Conservation (phyloP, 306 rosid species). For the Pyrus bretschneideri region DNA sequence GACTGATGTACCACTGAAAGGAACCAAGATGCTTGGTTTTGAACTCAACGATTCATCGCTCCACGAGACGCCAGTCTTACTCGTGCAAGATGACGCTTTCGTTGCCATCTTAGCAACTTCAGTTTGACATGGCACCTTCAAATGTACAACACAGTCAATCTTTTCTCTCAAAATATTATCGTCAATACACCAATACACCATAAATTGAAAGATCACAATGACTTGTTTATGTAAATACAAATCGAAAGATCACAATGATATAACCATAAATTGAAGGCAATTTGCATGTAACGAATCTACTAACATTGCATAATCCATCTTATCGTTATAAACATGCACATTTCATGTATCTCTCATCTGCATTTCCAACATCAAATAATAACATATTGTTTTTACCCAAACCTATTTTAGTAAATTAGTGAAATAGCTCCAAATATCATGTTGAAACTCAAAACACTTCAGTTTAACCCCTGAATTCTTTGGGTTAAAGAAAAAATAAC, state of each 20-base stretch:
- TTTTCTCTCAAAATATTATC: background rate
- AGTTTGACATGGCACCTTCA: slow-evolving; percentile 50
- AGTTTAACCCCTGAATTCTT: background rate
- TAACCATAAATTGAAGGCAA: background rate
- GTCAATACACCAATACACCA: background rate
- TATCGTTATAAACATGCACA: no score
- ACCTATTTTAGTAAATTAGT: background rate
- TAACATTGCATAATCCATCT: no score
- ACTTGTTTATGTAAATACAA: background rate
- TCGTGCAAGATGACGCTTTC: slow-evolving; percentile 24
- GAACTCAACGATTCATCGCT: slow-evolving; percentile 12
- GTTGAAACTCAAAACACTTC: background rate
- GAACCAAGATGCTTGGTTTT: slow-evolving; percentile 27
- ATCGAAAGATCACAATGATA: background rate
- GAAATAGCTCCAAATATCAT: background rate
- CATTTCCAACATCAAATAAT: background rate
- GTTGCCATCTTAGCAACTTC: slow-evolving; percentile 38
- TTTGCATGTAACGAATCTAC: background rate
- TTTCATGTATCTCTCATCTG: no score
- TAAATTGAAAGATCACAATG: background rate
- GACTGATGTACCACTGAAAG: slow-evolving; percentile 10
- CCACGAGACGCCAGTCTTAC: slow-evolving; percentile 14
- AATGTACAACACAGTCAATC: background rate
- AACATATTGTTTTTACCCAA: background rate
- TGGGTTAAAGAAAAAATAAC: background rate